These are phyloP conservation scores for Boletus barrowsii DNA, from an alignment of 768 basidiomycete species.

Conservation along the genomic window DNA sequence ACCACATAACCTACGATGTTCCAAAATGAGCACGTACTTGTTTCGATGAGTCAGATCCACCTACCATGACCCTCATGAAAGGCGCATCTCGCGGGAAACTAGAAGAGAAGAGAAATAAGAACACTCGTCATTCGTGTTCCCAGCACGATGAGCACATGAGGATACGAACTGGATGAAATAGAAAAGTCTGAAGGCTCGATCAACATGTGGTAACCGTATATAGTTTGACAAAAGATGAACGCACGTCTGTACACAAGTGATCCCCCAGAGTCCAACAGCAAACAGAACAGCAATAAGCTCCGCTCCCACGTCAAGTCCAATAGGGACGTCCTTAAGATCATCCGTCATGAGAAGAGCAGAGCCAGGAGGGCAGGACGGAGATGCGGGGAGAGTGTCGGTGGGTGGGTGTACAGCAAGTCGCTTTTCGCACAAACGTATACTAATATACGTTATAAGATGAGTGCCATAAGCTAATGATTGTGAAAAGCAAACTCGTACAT, in stretches of 20 bases:
- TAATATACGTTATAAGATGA: not conserved
- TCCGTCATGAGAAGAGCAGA: not conserved
- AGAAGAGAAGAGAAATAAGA: not conserved
- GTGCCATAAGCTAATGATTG: not conserved
- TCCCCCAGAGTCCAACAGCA: conserved; percentile 23
- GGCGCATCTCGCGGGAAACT: conserved; percentile 8
- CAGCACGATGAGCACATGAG: not conserved
- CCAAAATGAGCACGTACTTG: not conserved
- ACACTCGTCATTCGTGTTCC: not conserved
- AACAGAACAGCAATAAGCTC: conserved; percentile 15
- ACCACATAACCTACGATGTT: conserved; percentile 13
- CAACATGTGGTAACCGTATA: not conserved
- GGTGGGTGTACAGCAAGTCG: not conserved
- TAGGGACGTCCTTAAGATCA: not conserved
- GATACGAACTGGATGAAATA: conserved; percentile 19
- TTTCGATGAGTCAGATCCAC: not conserved
- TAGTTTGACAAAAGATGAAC: not conserved
- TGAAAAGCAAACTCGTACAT: not conserved
- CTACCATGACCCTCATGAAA: conserved; percentile 11
- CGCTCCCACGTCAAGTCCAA: conserved; percentile 9
- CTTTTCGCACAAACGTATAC: not conserved
- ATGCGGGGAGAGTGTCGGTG: not conserved
- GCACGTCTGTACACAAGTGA: conserved; percentile 23
- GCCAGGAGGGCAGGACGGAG: not conserved
- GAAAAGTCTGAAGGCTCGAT: conserved; percentile 5